A percentile compares a stretch with the other conserved stretches of the same genome.
These are phyloP conservation scores for Biancaea sappan DNA, from an alignment of 306 rosid genomes.

Conservation along the genomic window DNA sequence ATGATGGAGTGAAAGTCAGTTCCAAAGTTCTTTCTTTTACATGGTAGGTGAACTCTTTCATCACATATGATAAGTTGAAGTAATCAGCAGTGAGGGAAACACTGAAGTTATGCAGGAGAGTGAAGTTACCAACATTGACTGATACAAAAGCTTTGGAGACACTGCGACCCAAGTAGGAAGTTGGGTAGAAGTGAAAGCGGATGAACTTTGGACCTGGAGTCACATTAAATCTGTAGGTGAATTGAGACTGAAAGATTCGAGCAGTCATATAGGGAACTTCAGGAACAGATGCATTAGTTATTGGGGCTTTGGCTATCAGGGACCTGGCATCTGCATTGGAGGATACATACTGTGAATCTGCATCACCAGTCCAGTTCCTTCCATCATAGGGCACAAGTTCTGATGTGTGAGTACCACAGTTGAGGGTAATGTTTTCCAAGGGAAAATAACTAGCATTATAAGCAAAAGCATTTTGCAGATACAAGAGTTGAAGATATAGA, in stretches of 20 bases:
- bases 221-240: constrained; percentile 42
- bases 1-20: constrained; percentile 41
- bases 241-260: constrained; percentile 39
- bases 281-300: constrained; percentile 14
- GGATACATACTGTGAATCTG: constrained; percentile 27
- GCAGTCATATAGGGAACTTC: constrained; percentile 44
- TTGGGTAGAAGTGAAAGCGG: constrained; percentile 47
- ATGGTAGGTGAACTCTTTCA: constrained; percentile 44
- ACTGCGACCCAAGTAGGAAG: constrained; percentile 29
- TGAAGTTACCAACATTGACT: constrained; percentile 36
- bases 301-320: constrained; percentile 8
- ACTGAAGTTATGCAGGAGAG: constrained; percentile 48
- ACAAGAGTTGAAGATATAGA: not conserved
- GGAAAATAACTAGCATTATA: constrained; percentile 28
- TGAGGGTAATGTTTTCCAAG: constrained; percentile 39
- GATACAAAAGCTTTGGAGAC: constrained; percentile 39
- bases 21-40: constrained; percentile 33
- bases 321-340: constrained; percentile 30
- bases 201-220: constrained; percentile 50
- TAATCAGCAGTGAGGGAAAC: constrained; percentile 45
- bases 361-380: constrained; percentile 41
- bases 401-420: constrained; percentile 37
- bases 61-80: constrained; percentile 31
- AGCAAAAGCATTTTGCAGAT: constrained; percentile 21
- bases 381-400: constrained; percentile 31